Evolutionary conservation across 2,329 filamentous ascomycete species (phyloP), one percentile per base, ranked within the genome.

Genomic region (Dryadomyces quercus-mongolicae): DNA sequence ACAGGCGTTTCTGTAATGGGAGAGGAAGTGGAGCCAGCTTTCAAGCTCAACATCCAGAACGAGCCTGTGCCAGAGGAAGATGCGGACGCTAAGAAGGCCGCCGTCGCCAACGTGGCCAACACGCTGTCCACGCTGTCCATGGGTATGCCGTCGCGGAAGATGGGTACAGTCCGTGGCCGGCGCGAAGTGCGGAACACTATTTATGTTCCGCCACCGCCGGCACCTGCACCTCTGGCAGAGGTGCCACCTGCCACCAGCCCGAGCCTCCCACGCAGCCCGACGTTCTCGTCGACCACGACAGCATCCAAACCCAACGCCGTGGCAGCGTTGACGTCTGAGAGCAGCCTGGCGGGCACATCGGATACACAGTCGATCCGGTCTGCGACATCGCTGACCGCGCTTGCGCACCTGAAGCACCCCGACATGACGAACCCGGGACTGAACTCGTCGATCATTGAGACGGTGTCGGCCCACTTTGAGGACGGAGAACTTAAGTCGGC

Each of bases 281-380:
- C 67, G 1, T 61, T 66, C 42, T 59, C 63, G 18, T 40, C 48
- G 13, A 13, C 18, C 7, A 57, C 63, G 18, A 53, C 62, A 13
- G 49, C 60, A 58, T 65, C 70, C 54, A 70, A 69, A 61, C 67
- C 76, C 10, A 71, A 77, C 5, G 73, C 78, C 3, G 66, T 80
- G 44, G 71, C 75, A 43, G 72, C 77, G 3, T 70, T 85, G 45
- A 75, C 82, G 8, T 82, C 89, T 16, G 83, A 87, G 65, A 71
- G 77, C 52, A 75, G 79, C 71, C 65, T 76, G 36, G 71, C 75
- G 1, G 76, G 70, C 22, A 73, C 75, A 16, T 94, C 90, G 1
- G 93, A 98, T 66, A 90, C 88, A 3, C 89, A 92, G 54, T 97
- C 93, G 1, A 85, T 97, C 57, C 85, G 91, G 50, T 98, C 93